Evolutionary conservation across 306 rosid species (phyloP).

Genomic region (Rosa chinensis): DNA sequence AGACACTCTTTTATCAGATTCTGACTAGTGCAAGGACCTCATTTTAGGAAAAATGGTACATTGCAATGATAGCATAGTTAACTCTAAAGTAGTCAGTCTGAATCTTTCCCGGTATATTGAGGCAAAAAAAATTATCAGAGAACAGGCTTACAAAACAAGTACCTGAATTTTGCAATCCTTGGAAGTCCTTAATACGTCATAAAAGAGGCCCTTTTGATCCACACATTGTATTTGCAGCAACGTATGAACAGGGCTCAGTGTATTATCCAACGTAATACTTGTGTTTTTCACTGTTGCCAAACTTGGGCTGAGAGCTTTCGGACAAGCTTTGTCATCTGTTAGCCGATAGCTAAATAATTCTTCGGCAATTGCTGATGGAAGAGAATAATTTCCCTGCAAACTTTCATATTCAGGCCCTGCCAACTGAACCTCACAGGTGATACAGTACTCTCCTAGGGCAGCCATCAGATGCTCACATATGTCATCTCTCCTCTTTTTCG

Average conservation of each 20-base stretch:
- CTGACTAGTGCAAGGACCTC: not conserved
- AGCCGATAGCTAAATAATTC: conserved; percentile 61
- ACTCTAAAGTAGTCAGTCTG: not conserved
- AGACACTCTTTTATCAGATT: not conserved
- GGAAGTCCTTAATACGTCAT: conserved; percentile 80
- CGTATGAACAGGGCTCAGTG: conserved; percentile 71
- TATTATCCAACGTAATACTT: conserved; percentile 57
- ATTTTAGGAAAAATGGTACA: not conserved
- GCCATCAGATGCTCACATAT: conserved; percentile 60
- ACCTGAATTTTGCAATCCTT: conserved; percentile 85
- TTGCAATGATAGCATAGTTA: too few relatives aligned
- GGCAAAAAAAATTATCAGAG: not conserved
- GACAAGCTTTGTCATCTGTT: conserved; percentile 37
- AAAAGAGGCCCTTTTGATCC: conserved; percentile 75
- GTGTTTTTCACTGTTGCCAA: conserved; percentile 48
- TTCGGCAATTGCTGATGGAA: conserved; percentile 68
- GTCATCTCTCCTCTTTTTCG: conserved; percentile 59
- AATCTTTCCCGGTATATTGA: not conserved
- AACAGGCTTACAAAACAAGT: conserved; percentile 22
- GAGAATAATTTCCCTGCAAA: conserved; percentile 63
- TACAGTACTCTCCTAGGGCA: conserved; percentile 61
- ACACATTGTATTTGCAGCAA: conserved; percentile 77
- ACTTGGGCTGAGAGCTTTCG: conserved; percentile 48
- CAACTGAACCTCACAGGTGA: conserved; percentile 77
- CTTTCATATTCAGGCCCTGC: conserved; percentile 88